These are phyloP conservation scores for Juncus effusus DNA, from an alignment of 176 grass and related monocot species.

Conservation along the genomic window DNA sequence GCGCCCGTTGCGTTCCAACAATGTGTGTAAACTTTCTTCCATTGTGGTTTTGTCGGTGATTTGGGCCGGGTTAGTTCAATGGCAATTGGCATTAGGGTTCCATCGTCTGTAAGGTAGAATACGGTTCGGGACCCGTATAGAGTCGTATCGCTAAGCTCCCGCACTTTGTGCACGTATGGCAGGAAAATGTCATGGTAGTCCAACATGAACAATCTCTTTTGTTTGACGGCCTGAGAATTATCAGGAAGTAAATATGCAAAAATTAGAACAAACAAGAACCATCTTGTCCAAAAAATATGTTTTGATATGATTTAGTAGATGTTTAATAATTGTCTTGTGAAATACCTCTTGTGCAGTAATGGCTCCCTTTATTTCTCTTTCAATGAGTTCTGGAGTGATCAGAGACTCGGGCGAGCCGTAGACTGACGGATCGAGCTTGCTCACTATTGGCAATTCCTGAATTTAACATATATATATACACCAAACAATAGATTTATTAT, in stretches of 20 bases:
- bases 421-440: slow-evolving; percentile 70
- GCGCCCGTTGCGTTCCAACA: slow-evolving; percentile 27
- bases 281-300: not conserved
- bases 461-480: no score
- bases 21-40: slow-evolving; percentile 49
- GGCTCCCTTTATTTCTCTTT: slow-evolving; percentile 44
- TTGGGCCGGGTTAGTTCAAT: slow-evolving; percentile 57
- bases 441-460: slow-evolving; percentile 66
- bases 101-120: slow-evolving; percentile 41
- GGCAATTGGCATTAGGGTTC: slow-evolving; percentile 49
- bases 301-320: not conserved
- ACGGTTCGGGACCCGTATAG: slow-evolving; percentile 60
- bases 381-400: slow-evolving; percentile 53
- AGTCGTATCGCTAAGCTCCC: slow-evolving; percentile 34
- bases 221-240: slow-evolving; percentile 38
- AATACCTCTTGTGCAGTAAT: slow-evolving; percentile 48
- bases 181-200: slow-evolving; percentile 73
- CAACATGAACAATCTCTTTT: slow-evolving; percentile 60
- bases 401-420: slow-evolving; percentile 63
- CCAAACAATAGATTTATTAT: no score
- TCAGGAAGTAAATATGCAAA: no score
- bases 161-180: slow-evolving; percentile 52
- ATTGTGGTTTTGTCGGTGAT: slow-evolving; percentile 16
- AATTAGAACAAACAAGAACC: no score
- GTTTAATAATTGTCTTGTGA: not conserved